phyloP scores from a whole-genome alignment of 371 early-diverging fungal genomes.

The Mucor racemosus region DNA sequence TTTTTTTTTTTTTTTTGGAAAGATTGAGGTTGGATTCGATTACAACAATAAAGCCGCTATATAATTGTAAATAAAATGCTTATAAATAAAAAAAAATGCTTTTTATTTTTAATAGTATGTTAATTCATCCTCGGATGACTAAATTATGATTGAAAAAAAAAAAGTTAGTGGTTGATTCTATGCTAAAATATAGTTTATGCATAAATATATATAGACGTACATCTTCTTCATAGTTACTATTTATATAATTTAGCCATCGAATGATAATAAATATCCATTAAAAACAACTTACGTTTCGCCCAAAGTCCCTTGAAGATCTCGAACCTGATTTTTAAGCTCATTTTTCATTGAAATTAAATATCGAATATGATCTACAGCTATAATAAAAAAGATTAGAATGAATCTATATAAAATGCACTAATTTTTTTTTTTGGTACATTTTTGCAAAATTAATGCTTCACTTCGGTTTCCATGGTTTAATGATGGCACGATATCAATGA shows the following conservation, averaged over 20 bases:
- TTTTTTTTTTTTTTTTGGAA: too few relatives aligned
- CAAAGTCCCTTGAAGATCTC: conserved; percentile 24
- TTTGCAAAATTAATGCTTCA: conserved; percentile 49
- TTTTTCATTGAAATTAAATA: conserved; percentile 24
- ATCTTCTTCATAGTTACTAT: conserved; percentile 45
- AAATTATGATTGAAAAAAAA: too few relatives aligned
- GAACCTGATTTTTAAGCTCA: conserved; percentile 23
- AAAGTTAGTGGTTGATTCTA: too few relatives aligned
- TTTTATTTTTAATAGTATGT: too few relatives aligned
- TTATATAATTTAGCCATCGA: conserved; percentile 18
- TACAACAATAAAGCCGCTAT: too few relatives aligned
- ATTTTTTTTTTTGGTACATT: conserved; percentile 18
- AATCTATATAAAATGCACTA: neutral
- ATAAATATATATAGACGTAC: conserved; percentile 9
- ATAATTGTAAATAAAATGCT: too few relatives aligned
- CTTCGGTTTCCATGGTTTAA: conserved; percentile 60
- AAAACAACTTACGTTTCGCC: conserved; percentile 29
- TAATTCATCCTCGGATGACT: too few relatives aligned
- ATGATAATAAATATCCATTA: conserved; percentile 13
- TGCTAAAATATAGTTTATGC: too few relatives aligned
- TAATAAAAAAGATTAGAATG: neutral
- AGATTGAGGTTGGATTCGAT: too few relatives aligned
- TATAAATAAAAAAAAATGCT: too few relatives aligned
- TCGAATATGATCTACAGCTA: conserved; percentile 30
- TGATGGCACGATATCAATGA: conserved; percentile 78